Percentiles rank a stretch among this genome's conserved stretches.
phyloP scores from a whole-genome alignment of 495 filamentous ascomycete genomes.

The Daldinia concentrica region DNA sequence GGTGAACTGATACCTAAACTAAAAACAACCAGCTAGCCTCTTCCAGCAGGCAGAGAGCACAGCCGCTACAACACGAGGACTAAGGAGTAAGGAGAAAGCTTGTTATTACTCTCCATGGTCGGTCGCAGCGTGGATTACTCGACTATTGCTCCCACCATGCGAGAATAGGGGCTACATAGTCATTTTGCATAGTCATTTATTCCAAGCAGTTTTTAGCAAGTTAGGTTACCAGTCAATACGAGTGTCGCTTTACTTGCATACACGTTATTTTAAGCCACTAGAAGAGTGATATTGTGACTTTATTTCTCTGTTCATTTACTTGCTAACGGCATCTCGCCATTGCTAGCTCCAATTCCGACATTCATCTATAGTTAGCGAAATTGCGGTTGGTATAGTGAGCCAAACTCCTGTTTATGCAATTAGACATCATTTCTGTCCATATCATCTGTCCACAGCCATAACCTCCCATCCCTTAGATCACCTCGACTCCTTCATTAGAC shows the following conservation, averaged over 20 bases:
- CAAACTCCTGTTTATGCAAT: slow-evolving; percentile 42
- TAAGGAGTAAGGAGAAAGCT: neutral
- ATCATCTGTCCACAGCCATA: neutral
- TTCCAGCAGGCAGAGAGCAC: neutral
- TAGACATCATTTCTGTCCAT: slow-evolving; percentile 17
- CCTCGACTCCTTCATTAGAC: slow-evolving; percentile 51
- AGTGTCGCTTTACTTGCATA: neutral
- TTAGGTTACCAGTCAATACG: neutral
- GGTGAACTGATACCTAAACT: no score
- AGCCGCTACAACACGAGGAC: neutral
- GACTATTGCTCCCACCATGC: neutral
- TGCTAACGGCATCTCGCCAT: slow-evolving; percentile 21
- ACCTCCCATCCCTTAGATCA: slow-evolving; percentile 24
- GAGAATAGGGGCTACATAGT: neutral
- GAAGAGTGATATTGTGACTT: neutral
- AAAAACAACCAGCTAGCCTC: neutral
- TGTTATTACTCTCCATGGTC: neutral
- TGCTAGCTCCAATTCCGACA: slow-evolving; percentile 27
- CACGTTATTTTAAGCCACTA: neutral
- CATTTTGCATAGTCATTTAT: neutral
- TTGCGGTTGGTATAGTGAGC: slow-evolving; percentile 38
- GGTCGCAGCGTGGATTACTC: neutral
- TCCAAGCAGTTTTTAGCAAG: neutral
- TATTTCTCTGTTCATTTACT: slow-evolving; percentile 16
- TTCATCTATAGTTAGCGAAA: slow-evolving; percentile 40